A percentile compares a stretch with the other conserved stretches of the same genome.
These are phyloP conservation scores for Magnaporthales sp. DNA, from an alignment of 2,329 filamentous ascomycete species.

Conservation along the genomic window DNA sequence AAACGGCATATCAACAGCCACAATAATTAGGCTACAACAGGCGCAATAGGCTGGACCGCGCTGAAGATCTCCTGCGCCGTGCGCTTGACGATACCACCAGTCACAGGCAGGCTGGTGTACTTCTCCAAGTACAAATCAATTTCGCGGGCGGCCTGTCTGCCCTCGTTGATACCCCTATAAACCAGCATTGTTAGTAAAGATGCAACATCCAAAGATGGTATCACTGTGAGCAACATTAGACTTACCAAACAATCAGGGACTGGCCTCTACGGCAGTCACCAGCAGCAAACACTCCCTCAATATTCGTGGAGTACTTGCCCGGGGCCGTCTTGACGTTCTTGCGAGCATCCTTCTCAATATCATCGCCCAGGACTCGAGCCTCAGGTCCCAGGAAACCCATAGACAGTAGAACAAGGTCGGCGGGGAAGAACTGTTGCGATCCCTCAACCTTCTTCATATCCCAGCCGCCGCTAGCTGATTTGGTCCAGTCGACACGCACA, in stretches of 20 bases:
- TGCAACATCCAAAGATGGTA: not conserved
- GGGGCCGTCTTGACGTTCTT: slow-evolving; percentile 94
- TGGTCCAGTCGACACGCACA: slow-evolving; percentile 91
- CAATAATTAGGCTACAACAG: slow-evolving; percentile 5
- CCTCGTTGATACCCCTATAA: slow-evolving; percentile 87
- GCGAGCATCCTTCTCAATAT: slow-evolving; percentile 81
- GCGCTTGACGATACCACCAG: slow-evolving; percentile 85
- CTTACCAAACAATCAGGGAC: slow-evolving; percentile 90
- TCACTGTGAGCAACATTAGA: slow-evolving; percentile 11
- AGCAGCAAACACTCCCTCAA: slow-evolving; percentile 84
- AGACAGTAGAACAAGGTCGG: slow-evolving; percentile 85
- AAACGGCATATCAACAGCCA: slow-evolving; percentile 7
- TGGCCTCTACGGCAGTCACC: slow-evolving; percentile 93
- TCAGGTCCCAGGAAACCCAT: slow-evolving; percentile 98
- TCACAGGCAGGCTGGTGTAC: slow-evolving; percentile 73
- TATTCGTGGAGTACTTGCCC: slow-evolving; percentile 81
- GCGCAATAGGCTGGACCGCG: slow-evolving; percentile 11
- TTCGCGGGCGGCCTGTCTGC: slow-evolving; percentile 84
- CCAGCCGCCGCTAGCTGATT: slow-evolving; percentile 82
- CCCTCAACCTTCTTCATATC: slow-evolving; percentile 97
- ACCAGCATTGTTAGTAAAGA: slow-evolving; percentile 22
- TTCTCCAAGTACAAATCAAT: slow-evolving; percentile 82
- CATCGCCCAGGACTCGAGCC: slow-evolving; percentile 76
- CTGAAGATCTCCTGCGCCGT: slow-evolving; percentile 63
- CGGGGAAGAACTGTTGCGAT: slow-evolving; percentile 91